Conservation (phyloP, 805 yeast genomes). For the Zygotorulaspora sp. region DNA sequence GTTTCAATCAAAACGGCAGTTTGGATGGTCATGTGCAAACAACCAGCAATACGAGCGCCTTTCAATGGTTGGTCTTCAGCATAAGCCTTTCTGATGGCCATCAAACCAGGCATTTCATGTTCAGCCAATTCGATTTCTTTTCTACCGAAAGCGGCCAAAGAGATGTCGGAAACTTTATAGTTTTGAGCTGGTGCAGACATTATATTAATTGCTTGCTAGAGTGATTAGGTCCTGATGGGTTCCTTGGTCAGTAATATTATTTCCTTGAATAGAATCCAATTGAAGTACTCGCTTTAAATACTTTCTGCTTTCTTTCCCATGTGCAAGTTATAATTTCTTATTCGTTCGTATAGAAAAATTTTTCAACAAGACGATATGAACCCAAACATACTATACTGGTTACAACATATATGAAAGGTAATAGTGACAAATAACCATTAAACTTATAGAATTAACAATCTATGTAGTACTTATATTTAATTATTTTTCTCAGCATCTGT, state of each 20-base stretch:
- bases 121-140: slow-evolving; percentile 98
- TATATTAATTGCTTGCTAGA: slow-evolving; percentile 9
- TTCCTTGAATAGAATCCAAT: neutral
- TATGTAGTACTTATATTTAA: too few species aligned
- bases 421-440: too few species aligned
- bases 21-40: slow-evolving; percentile 99
- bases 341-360: neutral
- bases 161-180: slow-evolving; percentile 96
- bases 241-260: neutral
- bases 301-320: neutral
- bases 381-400: slow-evolving; percentile 3
- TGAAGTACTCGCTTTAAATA: slow-evolving; percentile 1
- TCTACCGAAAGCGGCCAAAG: slow-evolving; percentile 99
- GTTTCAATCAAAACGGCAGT: slow-evolving; percentile 99
- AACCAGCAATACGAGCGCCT: slow-evolving; percentile 98
- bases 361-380: neutral
- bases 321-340: neutral
- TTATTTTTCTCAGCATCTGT: too few species aligned
- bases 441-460: too few species aligned
- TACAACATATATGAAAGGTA: too few species aligned
- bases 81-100: slow-evolving; percentile 93
- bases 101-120: slow-evolving; percentile 99
- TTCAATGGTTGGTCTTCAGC: slow-evolving; percentile 90
- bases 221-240: too few species aligned
- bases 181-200: slow-evolving; percentile 63